phyloP scores from a whole-genome alignment of 2,329 filamentous ascomycete genomes.

The Pseudopithomyces chartarum region DNA sequence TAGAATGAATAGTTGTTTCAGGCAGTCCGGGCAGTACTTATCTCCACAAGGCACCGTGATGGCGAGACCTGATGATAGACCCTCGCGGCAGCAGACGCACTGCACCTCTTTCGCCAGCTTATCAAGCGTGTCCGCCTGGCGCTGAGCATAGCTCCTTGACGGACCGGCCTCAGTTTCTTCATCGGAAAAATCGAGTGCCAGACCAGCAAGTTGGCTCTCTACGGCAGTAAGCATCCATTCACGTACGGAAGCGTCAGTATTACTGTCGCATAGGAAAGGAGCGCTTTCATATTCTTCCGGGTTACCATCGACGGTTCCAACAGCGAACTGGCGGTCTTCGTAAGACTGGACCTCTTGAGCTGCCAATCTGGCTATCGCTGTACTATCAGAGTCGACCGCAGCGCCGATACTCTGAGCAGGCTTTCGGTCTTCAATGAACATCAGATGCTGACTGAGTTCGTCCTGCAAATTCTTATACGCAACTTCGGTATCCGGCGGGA shows the following conservation, averaged over 20 bases:
- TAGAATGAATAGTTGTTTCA: slow-evolving; percentile 21
- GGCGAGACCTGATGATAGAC: neutral
- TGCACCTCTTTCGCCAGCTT: slow-evolving; percentile 16
- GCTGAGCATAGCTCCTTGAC: slow-evolving; percentile 16
- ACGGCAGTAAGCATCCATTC: slow-evolving; percentile 9
- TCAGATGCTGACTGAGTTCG: slow-evolving; percentile 18
- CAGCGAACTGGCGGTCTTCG: slow-evolving; percentile 19
- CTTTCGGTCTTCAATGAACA: slow-evolving; percentile 22
- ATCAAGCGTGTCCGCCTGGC: slow-evolving; percentile 14
- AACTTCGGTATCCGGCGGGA: slow-evolving; percentile 22
- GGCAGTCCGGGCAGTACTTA: slow-evolving; percentile 22
- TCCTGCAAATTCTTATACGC: slow-evolving; percentile 20
- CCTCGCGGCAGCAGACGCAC: slow-evolving; percentile 18
- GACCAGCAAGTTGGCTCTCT: slow-evolving; percentile 4
- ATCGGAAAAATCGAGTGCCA: slow-evolving; percentile 14
- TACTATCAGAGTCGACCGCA: slow-evolving; percentile 28
- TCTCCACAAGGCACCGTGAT: slow-evolving; percentile 15
- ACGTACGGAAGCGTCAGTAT: neutral
- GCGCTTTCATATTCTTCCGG: slow-evolving; percentile 21
- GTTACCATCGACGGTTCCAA: slow-evolving; percentile 18
- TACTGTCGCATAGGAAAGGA: neutral
- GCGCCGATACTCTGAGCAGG: slow-evolving; percentile 28
- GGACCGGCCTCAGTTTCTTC: slow-evolving; percentile 22
- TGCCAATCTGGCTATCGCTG: slow-evolving; percentile 17
- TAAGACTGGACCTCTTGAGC: slow-evolving; percentile 16